Percentiles rank a stretch among this genome's conserved stretches.
Conservation (phyloP, 2,329 filamentous ascomycete genomes). For the Ophiostoma angusticollis region DNA sequence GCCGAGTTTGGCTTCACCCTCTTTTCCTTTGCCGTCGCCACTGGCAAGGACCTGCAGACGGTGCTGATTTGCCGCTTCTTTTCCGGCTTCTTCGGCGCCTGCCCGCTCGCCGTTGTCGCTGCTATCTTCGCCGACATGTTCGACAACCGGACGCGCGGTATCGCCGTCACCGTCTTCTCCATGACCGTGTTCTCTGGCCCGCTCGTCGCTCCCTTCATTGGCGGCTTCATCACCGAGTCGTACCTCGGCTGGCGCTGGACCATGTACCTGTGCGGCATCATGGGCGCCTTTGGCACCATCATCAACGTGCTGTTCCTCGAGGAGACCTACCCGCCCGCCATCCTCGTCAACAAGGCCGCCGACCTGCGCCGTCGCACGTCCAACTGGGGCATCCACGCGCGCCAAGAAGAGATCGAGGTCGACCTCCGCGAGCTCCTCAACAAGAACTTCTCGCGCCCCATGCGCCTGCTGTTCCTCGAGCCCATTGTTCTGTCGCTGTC, state of each 20-base stretch:
- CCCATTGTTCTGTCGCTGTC: slow-evolving; percentile 57
- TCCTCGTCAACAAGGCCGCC: slow-evolving; percentile 47
- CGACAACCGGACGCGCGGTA: slow-evolving; percentile 47
- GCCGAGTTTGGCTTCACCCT: slow-evolving; percentile 58
- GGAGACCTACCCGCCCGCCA: slow-evolving; percentile 58
- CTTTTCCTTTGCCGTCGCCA: slow-evolving; percentile 52
- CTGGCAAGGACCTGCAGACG: slow-evolving; percentile 54
- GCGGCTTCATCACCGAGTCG: slow-evolving; percentile 51
- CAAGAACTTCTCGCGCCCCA: slow-evolving; percentile 55
- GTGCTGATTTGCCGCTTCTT: slow-evolving; percentile 64
- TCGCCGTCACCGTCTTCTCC: slow-evolving; percentile 44
- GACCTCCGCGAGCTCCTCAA: slow-evolving; percentile 49
- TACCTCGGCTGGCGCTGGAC: slow-evolving; percentile 63
- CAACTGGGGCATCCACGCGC: slow-evolving; percentile 60
- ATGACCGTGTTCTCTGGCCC: slow-evolving; percentile 56
- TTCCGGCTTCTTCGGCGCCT: slow-evolving; percentile 57
- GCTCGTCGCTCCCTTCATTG: slow-evolving; percentile 54
- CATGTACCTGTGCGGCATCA: slow-evolving; percentile 48
- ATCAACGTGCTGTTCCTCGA: slow-evolving; percentile 50
- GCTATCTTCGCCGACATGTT: slow-evolving; percentile 64
- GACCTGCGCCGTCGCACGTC: slow-evolving; percentile 49
- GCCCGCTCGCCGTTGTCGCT: slow-evolving; percentile 54
- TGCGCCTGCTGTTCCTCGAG: slow-evolving; percentile 53
- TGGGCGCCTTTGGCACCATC: slow-evolving; percentile 47
- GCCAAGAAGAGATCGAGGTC: slow-evolving; percentile 59